Conservation (phyloP, 257 asterid genomes). For the Solanum chmielewskii region DNA sequence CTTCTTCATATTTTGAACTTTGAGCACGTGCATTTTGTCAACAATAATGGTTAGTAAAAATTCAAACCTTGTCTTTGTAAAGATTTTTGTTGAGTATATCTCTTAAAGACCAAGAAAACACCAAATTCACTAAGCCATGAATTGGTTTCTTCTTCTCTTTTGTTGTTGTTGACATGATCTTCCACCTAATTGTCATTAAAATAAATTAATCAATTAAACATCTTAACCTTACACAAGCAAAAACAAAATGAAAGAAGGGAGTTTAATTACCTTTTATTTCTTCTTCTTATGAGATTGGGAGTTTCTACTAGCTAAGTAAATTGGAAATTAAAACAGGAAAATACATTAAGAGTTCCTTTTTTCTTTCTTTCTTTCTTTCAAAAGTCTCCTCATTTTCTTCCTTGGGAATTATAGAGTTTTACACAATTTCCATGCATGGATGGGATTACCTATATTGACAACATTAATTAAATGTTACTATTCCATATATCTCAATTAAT, state of each 20-base stretch:
- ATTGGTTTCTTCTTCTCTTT: background rate
- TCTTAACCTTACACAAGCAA: background rate
- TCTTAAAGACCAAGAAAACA: slow-evolving; percentile 35
- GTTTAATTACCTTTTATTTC: background rate
- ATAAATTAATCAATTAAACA: background rate
- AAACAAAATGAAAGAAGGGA: background rate
- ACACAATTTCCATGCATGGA: background rate
- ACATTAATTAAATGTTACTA: background rate
- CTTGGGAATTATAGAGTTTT: background rate
- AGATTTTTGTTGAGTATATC: slow-evolving; percentile 27
- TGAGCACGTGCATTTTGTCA: background rate
- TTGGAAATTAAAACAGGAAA: too few species aligned
- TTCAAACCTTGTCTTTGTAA: slow-evolving; percentile 22
- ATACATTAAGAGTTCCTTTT: background rate
- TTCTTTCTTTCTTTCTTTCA: background rate
- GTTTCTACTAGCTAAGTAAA: background rate
- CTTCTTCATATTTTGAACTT: too few species aligned
- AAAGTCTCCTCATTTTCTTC: background rate
- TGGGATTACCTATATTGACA: background rate
- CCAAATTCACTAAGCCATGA: background rate
- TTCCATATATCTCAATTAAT: background rate
- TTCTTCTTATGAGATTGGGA: background rate
- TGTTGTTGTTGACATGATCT: background rate
- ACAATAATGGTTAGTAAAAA: background rate
- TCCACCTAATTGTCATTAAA: background rate